Evolutionary conservation across 129 eudicot genomes (phyloP).

Genomic region (Gnaphalium uliginosum): DNA sequence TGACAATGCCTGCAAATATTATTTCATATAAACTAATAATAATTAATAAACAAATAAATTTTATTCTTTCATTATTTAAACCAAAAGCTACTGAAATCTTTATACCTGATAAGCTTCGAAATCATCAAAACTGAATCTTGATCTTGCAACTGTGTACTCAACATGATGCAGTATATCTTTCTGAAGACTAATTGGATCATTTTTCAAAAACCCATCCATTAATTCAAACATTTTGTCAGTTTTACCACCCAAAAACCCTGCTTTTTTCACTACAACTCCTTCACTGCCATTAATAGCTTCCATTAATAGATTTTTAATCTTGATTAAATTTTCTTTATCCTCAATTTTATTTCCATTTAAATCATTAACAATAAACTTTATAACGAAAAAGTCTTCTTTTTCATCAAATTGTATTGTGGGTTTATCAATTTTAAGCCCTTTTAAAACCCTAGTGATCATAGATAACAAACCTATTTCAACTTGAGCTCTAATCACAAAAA

Average conservation of each 20-base stretch:
- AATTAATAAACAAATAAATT: not conserved
- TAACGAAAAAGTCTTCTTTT: slow-evolving; percentile 32
- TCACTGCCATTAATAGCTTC: slow-evolving; percentile 41
- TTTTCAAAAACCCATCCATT: slow-evolving; percentile 60
- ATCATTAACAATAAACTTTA: slow-evolving; percentile 39
- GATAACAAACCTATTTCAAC: slow-evolving; percentile 38
- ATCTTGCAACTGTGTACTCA: slow-evolving; percentile 62
- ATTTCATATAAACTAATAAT: not conserved
- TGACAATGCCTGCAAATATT: slow-evolving; percentile 50
- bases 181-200: slow-evolving; percentile 51
- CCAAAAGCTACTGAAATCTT: not conserved
- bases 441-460: slow-evolving; percentile 50
- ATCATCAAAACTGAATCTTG: slow-evolving; percentile 61
- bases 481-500: slow-evolving; percentile 40
- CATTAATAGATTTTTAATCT: slow-evolving; percentile 39
- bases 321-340: slow-evolving; percentile 36
- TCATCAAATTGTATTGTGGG: slow-evolving; percentile 39
- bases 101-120: slow-evolving; percentile 66
- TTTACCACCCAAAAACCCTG: slow-evolving; percentile 29
- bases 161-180: slow-evolving; percentile 59
- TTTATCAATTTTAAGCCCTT: slow-evolving; percentile 43
- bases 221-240: slow-evolving; percentile 51
- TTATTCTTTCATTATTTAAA: not conserved
- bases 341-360: slow-evolving; percentile 42
- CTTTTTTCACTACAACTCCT: slow-evolving; percentile 43